Percentiles rank a stretch among this genome's conserved stretches.
These are phyloP conservation scores for Ceratobasidium sp. DNA, from an alignment of 1,284 basidiomycete species.

Conservation along the genomic window DNA sequence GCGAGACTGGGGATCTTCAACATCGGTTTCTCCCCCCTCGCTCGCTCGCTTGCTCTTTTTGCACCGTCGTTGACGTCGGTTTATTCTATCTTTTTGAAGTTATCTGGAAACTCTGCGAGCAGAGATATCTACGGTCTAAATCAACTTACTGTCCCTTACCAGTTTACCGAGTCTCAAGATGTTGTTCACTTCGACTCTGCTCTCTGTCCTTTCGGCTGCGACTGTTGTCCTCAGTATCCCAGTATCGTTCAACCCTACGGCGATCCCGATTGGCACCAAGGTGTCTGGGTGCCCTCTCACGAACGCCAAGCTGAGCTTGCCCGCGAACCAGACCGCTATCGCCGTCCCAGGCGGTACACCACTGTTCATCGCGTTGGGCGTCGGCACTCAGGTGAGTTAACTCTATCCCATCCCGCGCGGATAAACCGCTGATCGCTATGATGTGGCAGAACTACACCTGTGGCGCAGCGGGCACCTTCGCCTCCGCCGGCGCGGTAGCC, in stretches of 20 bases:
- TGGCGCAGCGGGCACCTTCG: conserved; percentile 11
- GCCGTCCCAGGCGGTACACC: background rate
- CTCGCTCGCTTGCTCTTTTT: background rate
- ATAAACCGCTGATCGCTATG: background rate
- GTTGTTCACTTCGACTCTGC: conserved; percentile 23
- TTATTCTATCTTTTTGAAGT: background rate
- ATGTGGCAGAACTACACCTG: conserved; percentile 32
- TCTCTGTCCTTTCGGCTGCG: background rate
- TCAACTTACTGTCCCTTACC: background rate
- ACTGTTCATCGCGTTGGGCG: background rate
- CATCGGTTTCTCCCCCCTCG: background rate
- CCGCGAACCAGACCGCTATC: background rate
- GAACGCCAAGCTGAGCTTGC: background rate
- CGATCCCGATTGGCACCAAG: background rate
- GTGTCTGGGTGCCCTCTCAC: background rate
- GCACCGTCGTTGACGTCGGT: conserved; percentile 34
- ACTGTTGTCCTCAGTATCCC: background rate
- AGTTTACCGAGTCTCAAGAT: background rate
- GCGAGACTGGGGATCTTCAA: background rate
- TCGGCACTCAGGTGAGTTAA: conserved; percentile 34
- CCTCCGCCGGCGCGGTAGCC: conserved; percentile 28
- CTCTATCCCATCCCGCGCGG: no score
- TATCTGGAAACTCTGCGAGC: conserved; percentile 27
- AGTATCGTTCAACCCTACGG: background rate
- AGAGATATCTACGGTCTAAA: conserved; percentile 3